These are phyloP conservation scores for Rhododendron vialii DNA, from an alignment of 148 eudicot genomes.

Conservation along the genomic window DNA sequence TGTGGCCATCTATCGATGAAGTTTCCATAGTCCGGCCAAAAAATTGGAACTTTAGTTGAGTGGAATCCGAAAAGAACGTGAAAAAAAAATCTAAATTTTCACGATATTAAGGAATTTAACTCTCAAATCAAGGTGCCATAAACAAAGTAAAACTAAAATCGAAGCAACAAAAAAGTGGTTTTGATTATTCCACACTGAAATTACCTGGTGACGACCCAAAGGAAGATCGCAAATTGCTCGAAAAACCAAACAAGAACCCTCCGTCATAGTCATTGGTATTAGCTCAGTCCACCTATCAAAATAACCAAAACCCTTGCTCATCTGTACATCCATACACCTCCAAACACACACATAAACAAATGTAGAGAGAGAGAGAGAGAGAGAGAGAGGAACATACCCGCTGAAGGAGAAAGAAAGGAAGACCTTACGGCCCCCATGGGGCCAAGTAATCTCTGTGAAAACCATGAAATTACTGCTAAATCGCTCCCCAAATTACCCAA, in stretches of 20 bases:
- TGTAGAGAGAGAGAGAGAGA: neutral
- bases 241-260: slow-evolving; percentile 25
- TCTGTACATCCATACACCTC: neutral
- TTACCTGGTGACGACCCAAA: slow-evolving; percentile 30
- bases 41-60: neutral
- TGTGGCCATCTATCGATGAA: neutral
- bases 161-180: neutral
- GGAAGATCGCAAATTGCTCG: slow-evolving; percentile 29
- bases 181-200: neutral
- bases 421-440: slow-evolving; percentile 30
- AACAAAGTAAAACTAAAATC: neutral
- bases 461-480: slow-evolving; percentile 21
- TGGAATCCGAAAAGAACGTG: neutral
- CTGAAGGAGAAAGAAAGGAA: slow-evolving; percentile 20
- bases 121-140: neutral
- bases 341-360: neutral
- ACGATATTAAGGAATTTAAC: neutral
- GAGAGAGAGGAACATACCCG: slow-evolving; percentile 22
- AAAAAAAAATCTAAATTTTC: neutral
- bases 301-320: neutral
- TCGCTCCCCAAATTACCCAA: neutral
- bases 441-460: slow-evolving; percentile 23
- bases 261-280: slow-evolving; percentile 24
- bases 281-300: slow-evolving; percentile 30
- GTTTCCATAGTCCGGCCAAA: neutral